phyloP scores from a whole-genome alignment of 495 filamentous ascomycete species.

The Podospora pseudocomata region DNA sequence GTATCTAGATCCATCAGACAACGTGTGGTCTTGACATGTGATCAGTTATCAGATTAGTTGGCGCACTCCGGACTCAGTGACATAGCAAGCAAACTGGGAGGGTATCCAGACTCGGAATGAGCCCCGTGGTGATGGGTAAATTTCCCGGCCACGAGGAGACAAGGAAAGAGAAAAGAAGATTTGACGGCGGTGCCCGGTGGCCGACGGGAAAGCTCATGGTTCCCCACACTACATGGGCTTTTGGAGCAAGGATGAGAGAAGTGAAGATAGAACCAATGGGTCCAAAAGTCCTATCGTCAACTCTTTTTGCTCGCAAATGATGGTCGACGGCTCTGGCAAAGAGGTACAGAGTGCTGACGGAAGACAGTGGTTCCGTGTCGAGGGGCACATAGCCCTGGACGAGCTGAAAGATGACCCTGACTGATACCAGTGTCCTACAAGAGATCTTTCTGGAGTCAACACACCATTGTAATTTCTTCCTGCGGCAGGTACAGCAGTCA shows the following conservation, averaged over 20 bases:
- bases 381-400: not conserved
- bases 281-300: not conserved
- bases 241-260: constrained; percentile 4
- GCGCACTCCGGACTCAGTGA: not conserved
- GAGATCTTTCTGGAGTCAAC: constrained; percentile 7
- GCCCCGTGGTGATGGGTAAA: constrained; percentile 11
- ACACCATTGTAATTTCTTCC: constrained; percentile 20
- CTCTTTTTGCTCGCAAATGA: not conserved
- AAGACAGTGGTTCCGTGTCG: not conserved
- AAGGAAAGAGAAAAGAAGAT: constrained; percentile 11
- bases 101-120: not conserved
- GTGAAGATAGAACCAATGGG: not conserved
- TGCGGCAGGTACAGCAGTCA: constrained; percentile 26
- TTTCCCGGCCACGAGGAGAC: constrained; percentile 28
- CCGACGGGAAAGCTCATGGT: not conserved
- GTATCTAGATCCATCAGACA: not conserved
- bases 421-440: not conserved
- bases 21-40: not conserved
- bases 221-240: not conserved
- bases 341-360: not conserved
- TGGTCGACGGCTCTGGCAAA: not conserved
- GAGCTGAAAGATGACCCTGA: constrained; percentile 7
- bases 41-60: not conserved
- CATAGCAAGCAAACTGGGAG: not conserved
- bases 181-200: not conserved